phyloP scores from a whole-genome alignment of 176 grass and related monocot species.

The Zoysia pacifica region DNA sequence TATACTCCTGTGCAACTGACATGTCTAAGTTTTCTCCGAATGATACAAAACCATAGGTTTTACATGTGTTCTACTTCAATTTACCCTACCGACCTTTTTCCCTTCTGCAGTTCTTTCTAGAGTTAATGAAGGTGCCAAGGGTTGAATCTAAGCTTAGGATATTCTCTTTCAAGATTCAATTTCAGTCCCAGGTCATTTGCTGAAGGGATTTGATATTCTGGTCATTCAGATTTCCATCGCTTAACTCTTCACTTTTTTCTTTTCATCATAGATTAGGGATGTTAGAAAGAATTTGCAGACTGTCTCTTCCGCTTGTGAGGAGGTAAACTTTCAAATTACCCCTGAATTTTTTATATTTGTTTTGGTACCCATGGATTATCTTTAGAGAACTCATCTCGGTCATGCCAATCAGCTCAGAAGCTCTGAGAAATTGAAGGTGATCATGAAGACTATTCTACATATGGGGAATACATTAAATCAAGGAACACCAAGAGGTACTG shows the following conservation, averaged over 20 bases:
- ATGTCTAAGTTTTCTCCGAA: conserved; percentile 18
- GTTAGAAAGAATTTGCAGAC: conserved; percentile 76
- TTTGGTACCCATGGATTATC: conserved; percentile 28
- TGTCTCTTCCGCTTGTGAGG: conserved; percentile 81
- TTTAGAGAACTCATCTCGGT: conserved; percentile 34
- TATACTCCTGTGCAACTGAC: conserved; percentile 1
- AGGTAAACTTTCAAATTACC: conserved; percentile 62
- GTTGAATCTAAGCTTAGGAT: conserved; percentile 90
- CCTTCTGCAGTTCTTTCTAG: conserved; percentile 80
- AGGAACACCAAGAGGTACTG: conserved; percentile 89
- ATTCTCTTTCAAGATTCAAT: conserved; percentile 97
- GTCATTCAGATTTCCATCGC: conserved; percentile 31
- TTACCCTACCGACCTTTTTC: conserved; percentile 17
- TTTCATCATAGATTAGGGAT: conserved; percentile 76
- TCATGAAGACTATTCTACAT: conserved; percentile 92
- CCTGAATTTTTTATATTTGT: conserved; percentile 1
- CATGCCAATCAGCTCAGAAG: conserved; percentile 62
- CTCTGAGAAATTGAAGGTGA: conserved; percentile 92
- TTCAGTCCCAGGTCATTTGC: conserved; percentile 72
- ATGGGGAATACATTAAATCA: conserved; percentile 95
- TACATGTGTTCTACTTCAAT: conserved; percentile 29
- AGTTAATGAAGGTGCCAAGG: conserved; percentile 97
- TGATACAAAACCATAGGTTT: conserved; percentile 11
- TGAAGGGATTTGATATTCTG: conserved; percentile 14
- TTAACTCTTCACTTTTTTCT: conserved; percentile 37